Evolutionary conservation across 106 monocot genomes (phyloP).

Genomic region (Cymbidium sinense): DNA sequence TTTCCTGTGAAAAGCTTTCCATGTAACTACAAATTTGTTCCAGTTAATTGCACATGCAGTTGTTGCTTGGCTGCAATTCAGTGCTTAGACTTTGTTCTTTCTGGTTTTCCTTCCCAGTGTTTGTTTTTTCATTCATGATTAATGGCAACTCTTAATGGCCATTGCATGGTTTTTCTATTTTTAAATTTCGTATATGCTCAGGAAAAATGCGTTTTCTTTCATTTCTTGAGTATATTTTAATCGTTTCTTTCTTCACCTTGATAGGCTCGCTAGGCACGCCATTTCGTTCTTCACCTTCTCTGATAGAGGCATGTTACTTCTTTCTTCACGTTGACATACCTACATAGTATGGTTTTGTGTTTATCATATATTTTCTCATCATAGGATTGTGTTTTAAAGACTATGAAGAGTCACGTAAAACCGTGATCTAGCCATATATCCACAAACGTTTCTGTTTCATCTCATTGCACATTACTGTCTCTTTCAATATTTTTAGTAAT

Average conservation of each 20-base stretch:
- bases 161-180: not conserved
- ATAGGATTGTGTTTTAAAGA: not conserved
- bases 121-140: not conserved
- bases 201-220: not conserved
- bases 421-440: too few species aligned
- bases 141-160: not conserved
- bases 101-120: not conserved
- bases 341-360: not conserved
- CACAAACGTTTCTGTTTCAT: not conserved
- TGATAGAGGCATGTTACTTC: too few species aligned
- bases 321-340: not conserved
- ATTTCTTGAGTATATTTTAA: not conserved
- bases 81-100: not conserved
- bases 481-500: not conserved
- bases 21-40: not conserved
- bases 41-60: not conserved
- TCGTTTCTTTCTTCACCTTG: not conserved
- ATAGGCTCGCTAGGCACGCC: not conserved
- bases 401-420: not conserved
- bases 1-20: too few species aligned
- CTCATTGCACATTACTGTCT: not conserved
- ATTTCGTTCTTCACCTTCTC: too few species aligned
- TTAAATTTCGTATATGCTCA: not conserved
- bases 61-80: not conserved
- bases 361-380: not conserved